These are phyloP conservation scores for Scutellaria galericulata DNA, from an alignment of 257 asterid genomes.

Conservation along the genomic window DNA sequence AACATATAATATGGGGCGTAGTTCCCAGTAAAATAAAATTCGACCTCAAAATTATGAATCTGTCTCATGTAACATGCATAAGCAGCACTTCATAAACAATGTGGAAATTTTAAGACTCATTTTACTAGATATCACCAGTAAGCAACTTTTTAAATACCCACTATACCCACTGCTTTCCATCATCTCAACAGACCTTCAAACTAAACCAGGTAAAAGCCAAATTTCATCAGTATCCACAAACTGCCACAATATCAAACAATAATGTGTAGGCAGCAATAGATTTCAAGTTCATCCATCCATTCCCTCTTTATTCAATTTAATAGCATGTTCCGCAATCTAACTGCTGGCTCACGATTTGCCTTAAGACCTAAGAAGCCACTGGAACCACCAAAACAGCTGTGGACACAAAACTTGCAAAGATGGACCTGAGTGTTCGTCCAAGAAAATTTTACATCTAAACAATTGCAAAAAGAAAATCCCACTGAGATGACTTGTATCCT, in stretches of 20 bases:
- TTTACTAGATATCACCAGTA: neutral
- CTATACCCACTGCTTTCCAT: neutral
- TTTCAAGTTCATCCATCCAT: neutral
- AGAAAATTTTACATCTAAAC: neutral
- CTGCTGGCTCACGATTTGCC: neutral
- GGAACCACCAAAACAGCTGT: neutral
- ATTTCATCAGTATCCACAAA: neutral
- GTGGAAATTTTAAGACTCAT: too few species aligned
- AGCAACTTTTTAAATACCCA: neutral
- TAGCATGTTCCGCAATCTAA: slow-evolving; percentile 9
- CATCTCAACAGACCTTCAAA: neutral
- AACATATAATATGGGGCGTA: neutral
- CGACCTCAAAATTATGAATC: too few species aligned
- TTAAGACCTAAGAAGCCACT: slow-evolving; percentile 11
- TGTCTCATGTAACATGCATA: neutral
- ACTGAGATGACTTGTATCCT: neutral
- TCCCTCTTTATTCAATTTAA: neutral
- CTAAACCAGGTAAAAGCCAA: neutral
- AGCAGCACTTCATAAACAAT: neutral
- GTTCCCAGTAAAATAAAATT: neutral
- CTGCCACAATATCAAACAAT: neutral
- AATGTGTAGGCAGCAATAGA: neutral
- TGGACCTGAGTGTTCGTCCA: neutral
- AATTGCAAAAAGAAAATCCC: slow-evolving; percentile 12
- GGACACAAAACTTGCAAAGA: neutral